Percentiles rank a stretch among this genome's conserved stretches.
phyloP scores from a whole-genome alignment of 1,139 yeast genomes.

The Meyerozyma smithsonii region DNA sequence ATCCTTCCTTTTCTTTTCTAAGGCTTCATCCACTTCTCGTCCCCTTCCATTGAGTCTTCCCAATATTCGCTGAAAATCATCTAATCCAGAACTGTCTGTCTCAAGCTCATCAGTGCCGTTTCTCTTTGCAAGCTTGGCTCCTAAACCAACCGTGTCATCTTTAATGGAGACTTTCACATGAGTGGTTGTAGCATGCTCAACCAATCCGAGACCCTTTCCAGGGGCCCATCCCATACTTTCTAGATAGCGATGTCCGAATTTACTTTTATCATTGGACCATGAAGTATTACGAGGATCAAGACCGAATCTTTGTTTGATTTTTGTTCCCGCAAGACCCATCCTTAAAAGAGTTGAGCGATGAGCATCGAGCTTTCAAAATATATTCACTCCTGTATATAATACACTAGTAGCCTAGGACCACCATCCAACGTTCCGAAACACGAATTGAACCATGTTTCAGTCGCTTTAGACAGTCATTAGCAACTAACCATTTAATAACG shows the following conservation, averaged over 20 bases:
- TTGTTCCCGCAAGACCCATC: conserved; percentile 90
- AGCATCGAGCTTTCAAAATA: neutral
- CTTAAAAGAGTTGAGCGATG: conserved; percentile 3
- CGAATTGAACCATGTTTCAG: neutral
- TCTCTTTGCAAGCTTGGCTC: conserved; percentile 66
- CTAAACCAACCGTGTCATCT: conserved; percentile 81
- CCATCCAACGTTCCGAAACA: neutral
- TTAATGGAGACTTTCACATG: conserved; percentile 81
- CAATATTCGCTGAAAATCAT: conserved; percentile 84
- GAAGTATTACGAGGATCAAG: conserved; percentile 88
- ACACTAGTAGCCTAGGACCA: neutral
- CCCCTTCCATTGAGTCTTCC: conserved; percentile 83
- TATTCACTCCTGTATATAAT: neutral
- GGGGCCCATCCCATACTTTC: conserved; percentile 87
- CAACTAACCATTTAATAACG: conserved; percentile 55
- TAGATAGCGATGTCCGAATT: conserved; percentile 87
- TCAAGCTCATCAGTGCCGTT: conserved; percentile 52
- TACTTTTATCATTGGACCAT: conserved; percentile 83
- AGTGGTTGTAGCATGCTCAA: conserved; percentile 58
- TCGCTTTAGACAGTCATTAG: conserved; percentile 25
- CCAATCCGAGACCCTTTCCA: conserved; percentile 81
- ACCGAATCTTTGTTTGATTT: conserved; percentile 81
- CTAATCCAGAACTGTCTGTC: conserved; percentile 82
- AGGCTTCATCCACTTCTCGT: conserved; percentile 49
- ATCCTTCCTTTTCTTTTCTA: conserved; percentile 64